Evolutionary conservation across 2,329 filamentous ascomycete genomes (phyloP), one percentile per base, ranked within the genome.

Genomic region (Penicillium sp.): DNA sequence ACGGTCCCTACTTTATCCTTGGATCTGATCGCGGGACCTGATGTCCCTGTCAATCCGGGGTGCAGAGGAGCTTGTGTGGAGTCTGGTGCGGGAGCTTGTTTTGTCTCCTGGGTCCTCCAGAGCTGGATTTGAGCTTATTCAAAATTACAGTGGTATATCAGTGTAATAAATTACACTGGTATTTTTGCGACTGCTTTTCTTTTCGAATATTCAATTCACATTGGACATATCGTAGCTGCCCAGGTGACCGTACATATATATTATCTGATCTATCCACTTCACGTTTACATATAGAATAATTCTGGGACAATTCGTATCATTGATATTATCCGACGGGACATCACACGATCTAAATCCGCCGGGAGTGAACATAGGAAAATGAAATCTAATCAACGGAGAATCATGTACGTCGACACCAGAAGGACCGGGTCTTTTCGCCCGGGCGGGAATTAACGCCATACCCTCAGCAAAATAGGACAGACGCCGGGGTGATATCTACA

Each of bases 401-500:
- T 65, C 64, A 65, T 66, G 58, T 63, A 67, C 65, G 65, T 66
- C 64, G 62, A 60, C 64, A 63, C 62, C 63, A 57, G 40, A 61
- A 63, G 62, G 53, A 65, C 60, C 61, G 60, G 63, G 58, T 64
- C 63, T 63, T 65, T 65, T 63, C 56, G 57, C 58, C 65, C 62
- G 62, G 64, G 62, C 51, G 60, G 58, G 59, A 66, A 61, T 57
- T 65, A 67, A 67, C 65, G 65, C 65, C 65, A 64, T 67, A 70
- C 66, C 68, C 62, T 69, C 65, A 69, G 65, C 58, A 62, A 64
- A 67, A 64, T 61, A 68, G 63, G 58, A 65, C 62, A 66, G 53
- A 62, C 55, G 58, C 58, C 55, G 53, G 46, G 39, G 53, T 45
- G 57, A 56, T 53, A 54, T 53, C 52, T 50, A 58, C 56, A 52